Evolutionary conservation across 148 eudicot species (phyloP).

Genomic region (Cornus florida): DNA sequence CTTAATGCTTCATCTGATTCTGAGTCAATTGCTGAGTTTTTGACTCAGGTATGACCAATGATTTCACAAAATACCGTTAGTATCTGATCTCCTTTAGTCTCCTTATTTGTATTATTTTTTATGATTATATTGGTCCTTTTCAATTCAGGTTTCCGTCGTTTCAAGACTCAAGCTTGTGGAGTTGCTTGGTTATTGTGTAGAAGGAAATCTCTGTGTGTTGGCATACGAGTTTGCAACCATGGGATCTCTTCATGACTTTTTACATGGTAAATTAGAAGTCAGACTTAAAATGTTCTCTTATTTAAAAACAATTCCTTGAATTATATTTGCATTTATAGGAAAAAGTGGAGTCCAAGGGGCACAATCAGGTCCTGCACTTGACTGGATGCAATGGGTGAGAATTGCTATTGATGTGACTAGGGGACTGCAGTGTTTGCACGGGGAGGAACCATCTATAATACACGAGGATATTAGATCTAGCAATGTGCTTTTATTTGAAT

Average conservation of each 20-base stretch:
- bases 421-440: constrained; percentile 40
- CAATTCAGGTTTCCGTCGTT: constrained; percentile 50
- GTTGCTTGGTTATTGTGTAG: constrained; percentile 65
- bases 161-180: constrained; percentile 58
- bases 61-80: background rate
- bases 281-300: background rate
- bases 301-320: background rate
- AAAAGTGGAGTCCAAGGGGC: constrained; percentile 76
- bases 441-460: constrained; percentile 53
- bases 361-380: constrained; percentile 69
- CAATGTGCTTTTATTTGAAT: constrained; percentile 60
- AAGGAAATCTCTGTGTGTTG: constrained; percentile 56
- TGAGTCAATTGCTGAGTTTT: constrained; percentile 56
- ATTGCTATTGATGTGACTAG: no score
- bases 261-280: constrained; percentile 40
- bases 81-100: background rate
- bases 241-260: constrained; percentile 67
- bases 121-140: background rate
- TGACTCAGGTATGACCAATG: constrained; percentile 47
- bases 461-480: constrained; percentile 69
- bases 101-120: background rate
- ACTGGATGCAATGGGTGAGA: constrained; percentile 38
- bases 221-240: constrained; percentile 69
- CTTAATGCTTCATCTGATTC: constrained; percentile 62
- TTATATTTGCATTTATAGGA: constrained; percentile 25